These are phyloP conservation scores for Amorphotheca resinae DNA, from an alignment of 495 filamentous ascomycete species.

Conservation along the genomic window DNA sequence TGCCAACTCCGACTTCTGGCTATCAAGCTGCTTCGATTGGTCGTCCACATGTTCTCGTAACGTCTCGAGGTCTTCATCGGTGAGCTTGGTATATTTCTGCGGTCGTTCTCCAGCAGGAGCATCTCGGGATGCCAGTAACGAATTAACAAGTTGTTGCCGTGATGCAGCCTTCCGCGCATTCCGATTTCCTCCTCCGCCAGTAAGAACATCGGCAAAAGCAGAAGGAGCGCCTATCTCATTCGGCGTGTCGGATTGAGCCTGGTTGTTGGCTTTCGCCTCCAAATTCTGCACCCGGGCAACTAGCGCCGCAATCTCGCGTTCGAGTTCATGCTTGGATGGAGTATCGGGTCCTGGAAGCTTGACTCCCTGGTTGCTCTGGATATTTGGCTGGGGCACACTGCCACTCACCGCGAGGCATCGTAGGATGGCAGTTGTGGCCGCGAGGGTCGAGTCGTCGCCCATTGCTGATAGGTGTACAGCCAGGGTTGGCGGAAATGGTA, in stretches of 20 bases:
- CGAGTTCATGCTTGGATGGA: slow-evolving; percentile 52
- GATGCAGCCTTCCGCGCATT: slow-evolving; percentile 8
- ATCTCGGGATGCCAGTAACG: slow-evolving; percentile 19
- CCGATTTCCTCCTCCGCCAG: slow-evolving; percentile 10
- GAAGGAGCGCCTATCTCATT: slow-evolving; percentile 41
- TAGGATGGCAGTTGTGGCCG: slow-evolving; percentile 49
- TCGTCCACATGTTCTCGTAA: slow-evolving; percentile 66
- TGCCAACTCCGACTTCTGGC: slow-evolving; percentile 56
- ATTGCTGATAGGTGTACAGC: slow-evolving; percentile 6
- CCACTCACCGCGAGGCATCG: slow-evolving; percentile 44
- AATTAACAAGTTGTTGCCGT: slow-evolving; percentile 8
- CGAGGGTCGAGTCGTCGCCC: slow-evolving; percentile 29
- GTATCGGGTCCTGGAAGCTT: slow-evolving; percentile 51
- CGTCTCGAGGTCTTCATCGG: slow-evolving; percentile 57
- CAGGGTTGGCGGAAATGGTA: slow-evolving; percentile 1
- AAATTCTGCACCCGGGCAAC: slow-evolving; percentile 54
- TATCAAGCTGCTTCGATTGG: slow-evolving; percentile 65
- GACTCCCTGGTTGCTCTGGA: slow-evolving; percentile 6
- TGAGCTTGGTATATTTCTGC: slow-evolving; percentile 31
- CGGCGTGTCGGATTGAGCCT: slow-evolving; percentile 47
- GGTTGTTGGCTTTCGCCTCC: slow-evolving; percentile 48
- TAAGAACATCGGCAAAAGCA: slow-evolving; percentile 37
- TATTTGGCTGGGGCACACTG: slow-evolving; percentile 8
- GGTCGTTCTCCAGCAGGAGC: slow-evolving; percentile 29
- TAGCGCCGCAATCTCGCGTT: slow-evolving; percentile 58